These are phyloP conservation scores for Ascochyta fabae DNA, from an alignment of 2,329 filamentous ascomycete species.

Conservation along the genomic window DNA sequence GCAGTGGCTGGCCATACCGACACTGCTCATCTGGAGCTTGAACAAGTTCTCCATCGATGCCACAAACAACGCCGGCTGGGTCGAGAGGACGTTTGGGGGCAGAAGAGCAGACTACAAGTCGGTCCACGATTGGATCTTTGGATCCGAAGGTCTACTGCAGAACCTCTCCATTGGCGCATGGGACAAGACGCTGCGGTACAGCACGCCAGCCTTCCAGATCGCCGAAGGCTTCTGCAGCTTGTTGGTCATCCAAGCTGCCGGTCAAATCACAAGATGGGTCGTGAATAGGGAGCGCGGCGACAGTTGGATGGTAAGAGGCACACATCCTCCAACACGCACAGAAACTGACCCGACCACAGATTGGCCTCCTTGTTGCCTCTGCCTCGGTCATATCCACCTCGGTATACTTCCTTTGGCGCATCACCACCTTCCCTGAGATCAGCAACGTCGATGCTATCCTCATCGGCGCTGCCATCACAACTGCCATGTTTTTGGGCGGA, in stretches of 20 bases:
- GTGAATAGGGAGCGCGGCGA: slow-evolving; percentile 93
- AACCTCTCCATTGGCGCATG: slow-evolving; percentile 81
- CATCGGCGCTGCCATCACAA: slow-evolving; percentile 91
- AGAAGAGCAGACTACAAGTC: slow-evolving; percentile 69
- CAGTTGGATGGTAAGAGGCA: slow-evolving; percentile 83
- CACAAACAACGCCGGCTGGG: slow-evolving; percentile 74
- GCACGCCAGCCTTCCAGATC: slow-evolving; percentile 91
- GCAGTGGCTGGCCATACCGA: slow-evolving; percentile 87
- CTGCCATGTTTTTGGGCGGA: slow-evolving; percentile 87
- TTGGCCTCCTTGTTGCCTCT: slow-evolving; percentile 84
- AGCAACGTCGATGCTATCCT: slow-evolving; percentile 90
- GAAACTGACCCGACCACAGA: slow-evolving; percentile 63
- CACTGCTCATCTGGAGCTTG: slow-evolving; percentile 90
- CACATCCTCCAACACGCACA: background rate
- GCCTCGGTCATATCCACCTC: slow-evolving; percentile 92
- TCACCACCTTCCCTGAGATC: slow-evolving; percentile 91
- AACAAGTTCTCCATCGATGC: slow-evolving; percentile 94
- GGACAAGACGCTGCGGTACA: slow-evolving; percentile 88
- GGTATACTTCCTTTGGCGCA: slow-evolving; percentile 94
- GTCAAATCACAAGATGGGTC: slow-evolving; percentile 92
- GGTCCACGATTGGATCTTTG: slow-evolving; percentile 85
- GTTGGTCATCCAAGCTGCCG: slow-evolving; percentile 91
- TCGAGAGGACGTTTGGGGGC: slow-evolving; percentile 76
- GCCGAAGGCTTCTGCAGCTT: slow-evolving; percentile 96
- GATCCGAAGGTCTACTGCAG: slow-evolving; percentile 82